Evolutionary conservation across 2,329 filamentous ascomycete genomes (phyloP), one percentile per base, ranked within the genome.

Genomic region (Aspergillus udagawae): DNA sequence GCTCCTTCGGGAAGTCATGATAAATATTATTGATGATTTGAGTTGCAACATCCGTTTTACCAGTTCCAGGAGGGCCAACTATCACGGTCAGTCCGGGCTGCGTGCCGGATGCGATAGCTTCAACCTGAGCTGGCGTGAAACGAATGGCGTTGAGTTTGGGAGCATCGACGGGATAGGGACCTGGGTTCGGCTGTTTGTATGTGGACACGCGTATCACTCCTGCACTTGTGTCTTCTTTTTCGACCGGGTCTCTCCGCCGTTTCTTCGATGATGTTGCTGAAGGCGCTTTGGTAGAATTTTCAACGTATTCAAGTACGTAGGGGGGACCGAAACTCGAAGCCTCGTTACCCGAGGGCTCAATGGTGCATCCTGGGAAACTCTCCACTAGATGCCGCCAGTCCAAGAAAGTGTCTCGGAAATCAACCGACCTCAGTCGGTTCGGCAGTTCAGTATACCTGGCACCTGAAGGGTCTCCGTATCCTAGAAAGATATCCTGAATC

Each of bases 1-100:
- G 89, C 73, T 99, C 92, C 62, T 88, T 82, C 7, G 94, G 92
- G 71, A 97, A 99, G 75, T 97, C 96, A 79, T 97, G 93, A 71
- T 99, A 99, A 65, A 99, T 89, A 73, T 97, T 97, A 79, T 91
- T 97, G 77, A 99, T 99, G 71, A 97, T 95, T 74, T 99, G 94
- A 4, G 93, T 97, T 50, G 92, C 92, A 53, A 99, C 94, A 75
- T 99, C 94, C n/a, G 94, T 99, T 79, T 99, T 99, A 61, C 95
- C 94, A 6, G 94, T 99, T 54, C 94, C 94, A 7, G 94, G 94
- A 54, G 94, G 94, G 1, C 94, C 94, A 60, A 99, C 91, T 65
- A 99, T 89, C 50, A 99, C 85, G 1, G 93, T 97, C 52, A 99
- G 81, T 21, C 95, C 94, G 38, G 94, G 93, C 67, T 99, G 95